phyloP scores from a whole-genome alignment of 768 basidiomycete species.

The Clavaria fumosa region DNA sequence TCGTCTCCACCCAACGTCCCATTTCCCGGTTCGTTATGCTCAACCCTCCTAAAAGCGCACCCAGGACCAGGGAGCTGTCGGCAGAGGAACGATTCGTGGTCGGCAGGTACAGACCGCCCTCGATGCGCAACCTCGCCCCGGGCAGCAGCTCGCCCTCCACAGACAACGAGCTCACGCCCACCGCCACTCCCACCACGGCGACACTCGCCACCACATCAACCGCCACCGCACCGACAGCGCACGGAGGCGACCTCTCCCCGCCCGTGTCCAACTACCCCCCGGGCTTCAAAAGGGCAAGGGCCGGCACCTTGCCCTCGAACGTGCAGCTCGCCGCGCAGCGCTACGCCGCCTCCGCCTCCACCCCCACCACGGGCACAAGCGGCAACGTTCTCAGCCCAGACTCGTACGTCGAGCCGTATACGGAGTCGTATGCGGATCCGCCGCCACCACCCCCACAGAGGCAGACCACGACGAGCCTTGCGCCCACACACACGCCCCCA shows the following conservation, averaged over 20 bases:
- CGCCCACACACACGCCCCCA: constrained; percentile 41
- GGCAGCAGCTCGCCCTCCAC: constrained; percentile 54
- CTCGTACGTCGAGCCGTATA: no score
- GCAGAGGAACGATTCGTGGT: constrained; percentile 52
- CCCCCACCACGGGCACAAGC: constrained; percentile 32
- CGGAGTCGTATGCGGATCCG: constrained; percentile 33
- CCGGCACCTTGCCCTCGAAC: constrained; percentile 94
- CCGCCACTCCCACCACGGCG: no score
- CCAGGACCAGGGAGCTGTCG: constrained; percentile 73
- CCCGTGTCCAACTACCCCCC: constrained; percentile 68
- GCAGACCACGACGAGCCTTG: constrained; percentile 60
- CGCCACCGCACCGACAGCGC: no score
- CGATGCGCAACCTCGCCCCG: constrained; percentile 55
- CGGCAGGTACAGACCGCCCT: constrained; percentile 66
- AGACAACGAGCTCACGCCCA: constrained; percentile 44
- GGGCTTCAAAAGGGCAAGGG: constrained; percentile 88
- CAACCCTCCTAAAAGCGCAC: constrained; percentile 6
- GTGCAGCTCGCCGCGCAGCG: constrained; percentile 77
- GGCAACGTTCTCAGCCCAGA: no score
- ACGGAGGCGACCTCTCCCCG: constrained; percentile 39
- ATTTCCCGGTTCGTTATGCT: constrained; percentile 11
- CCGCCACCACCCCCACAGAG: constrained; percentile 26
- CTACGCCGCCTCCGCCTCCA: constrained; percentile 46
- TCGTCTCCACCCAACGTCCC: constrained; percentile 10
- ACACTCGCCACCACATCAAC: constrained; percentile 41